phyloP scores from a whole-genome alignment of 768 basidiomycete species.

The Pleurotus sapidus region DNA sequence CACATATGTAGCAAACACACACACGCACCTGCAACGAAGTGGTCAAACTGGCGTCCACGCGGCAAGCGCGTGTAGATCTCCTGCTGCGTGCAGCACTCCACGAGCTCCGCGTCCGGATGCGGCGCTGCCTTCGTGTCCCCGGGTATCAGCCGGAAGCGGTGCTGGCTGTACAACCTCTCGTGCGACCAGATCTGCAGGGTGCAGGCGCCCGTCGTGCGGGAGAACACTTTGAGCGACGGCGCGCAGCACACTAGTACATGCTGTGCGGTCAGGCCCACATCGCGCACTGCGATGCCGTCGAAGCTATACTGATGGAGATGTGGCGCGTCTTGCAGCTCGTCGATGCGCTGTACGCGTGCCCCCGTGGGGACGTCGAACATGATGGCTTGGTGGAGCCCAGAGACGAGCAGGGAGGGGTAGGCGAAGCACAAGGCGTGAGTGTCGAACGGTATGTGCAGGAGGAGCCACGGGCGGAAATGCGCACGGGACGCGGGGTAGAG shows the following conservation, averaged over 20 bases:
- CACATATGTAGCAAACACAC: not conserved
- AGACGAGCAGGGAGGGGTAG: slow-evolving; percentile 61
- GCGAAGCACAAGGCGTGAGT: slow-evolving; percentile 63
- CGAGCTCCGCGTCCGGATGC: too few relatives aligned
- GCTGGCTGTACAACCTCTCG: slow-evolving; percentile 23
- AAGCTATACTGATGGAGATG: too few relatives aligned
- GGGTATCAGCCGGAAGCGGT: too few relatives aligned
- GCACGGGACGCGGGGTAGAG: slow-evolving; percentile 27
- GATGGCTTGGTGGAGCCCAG: slow-evolving; percentile 41
- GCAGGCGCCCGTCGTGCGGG: slow-evolving; percentile 39
- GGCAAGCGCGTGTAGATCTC: too few relatives aligned
- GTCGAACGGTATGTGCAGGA: slow-evolving; percentile 42
- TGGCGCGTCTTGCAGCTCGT: slow-evolving; percentile 27
- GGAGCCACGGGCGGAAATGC: slow-evolving; percentile 62
- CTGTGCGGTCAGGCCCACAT: slow-evolving; percentile 61
- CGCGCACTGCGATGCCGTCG: slow-evolving; percentile 34
- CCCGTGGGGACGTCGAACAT: slow-evolving; percentile 63
- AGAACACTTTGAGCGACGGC: slow-evolving; percentile 49
- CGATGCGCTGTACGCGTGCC: slow-evolving; percentile 43
- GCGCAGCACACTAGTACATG: slow-evolving; percentile 61
- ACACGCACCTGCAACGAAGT: slow-evolving; percentile 42
- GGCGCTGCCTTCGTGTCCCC: too few relatives aligned
- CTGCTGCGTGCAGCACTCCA: too few relatives aligned
- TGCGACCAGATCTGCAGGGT: slow-evolving; percentile 41
- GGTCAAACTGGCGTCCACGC: slow-evolving; percentile 28